Evolutionary conservation across 2,329 filamentous ascomycete species (phyloP), one percentile per base, ranked within the genome.

Genomic region (Paracoccidioides brasiliensis): DNA sequence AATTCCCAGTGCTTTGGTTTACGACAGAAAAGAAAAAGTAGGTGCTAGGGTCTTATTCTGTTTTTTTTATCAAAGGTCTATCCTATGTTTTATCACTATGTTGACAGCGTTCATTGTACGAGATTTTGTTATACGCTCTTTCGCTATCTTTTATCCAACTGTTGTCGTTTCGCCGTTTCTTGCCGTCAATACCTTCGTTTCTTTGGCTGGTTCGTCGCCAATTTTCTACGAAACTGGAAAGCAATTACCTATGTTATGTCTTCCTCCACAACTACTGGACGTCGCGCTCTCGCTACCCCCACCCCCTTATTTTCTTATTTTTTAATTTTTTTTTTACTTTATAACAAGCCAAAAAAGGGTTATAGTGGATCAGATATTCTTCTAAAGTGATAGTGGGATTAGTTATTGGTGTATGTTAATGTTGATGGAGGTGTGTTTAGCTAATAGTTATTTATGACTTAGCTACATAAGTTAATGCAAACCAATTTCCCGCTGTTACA

Each of bases 1-100:
- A 22, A 22, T 22, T 53, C 62, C 62, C 56, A 57, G 59, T 60
- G 58, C 63, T 63, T 65, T 65, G 63, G 63, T 64, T 64, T 64
- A 65, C 58, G 22, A 22, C 56, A 45, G 43, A 56, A 58, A 49
- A 43, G 42, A 42, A 54, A 54, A 59, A 56, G 48, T 55, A 56
- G 54, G 56, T 49, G 53, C 54, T 58, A 52, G 54, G 15, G 12
- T 12, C 33, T 33, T 32, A 38, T 58, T 55, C 42, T 35, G 49
- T 51, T 61, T 42, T 53, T 56, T 57, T 50, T 55, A 22, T 22
- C 22, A 2, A 22, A 22, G 22, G 22, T 22, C 22, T 22, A 22
- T 22, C 22, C 22, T 22, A 22, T 22, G 22, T 22, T 1, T 22
- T 22, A 22, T 55, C 38, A 55, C 30, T 15, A 44, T 53, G 40